Conservation (phyloP, 1,284 basidiomycete genomes). For the Meira miltonrushii region DNA sequence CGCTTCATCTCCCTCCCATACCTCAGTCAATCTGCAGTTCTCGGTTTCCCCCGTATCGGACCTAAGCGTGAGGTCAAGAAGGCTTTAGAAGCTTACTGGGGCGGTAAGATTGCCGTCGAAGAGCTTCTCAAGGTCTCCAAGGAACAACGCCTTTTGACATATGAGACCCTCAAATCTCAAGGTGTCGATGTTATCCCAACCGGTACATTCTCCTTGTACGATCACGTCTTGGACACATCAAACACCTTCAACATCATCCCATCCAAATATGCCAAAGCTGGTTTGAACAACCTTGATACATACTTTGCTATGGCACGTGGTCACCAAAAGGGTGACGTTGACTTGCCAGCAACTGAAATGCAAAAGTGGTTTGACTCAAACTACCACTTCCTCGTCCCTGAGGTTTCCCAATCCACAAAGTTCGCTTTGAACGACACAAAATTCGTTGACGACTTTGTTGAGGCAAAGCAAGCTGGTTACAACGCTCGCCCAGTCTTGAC, state of each 20-base stretch:
- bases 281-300: constrained; percentile 83
- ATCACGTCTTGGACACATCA: constrained; percentile 97
- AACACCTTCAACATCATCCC: constrained; percentile 95
- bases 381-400: constrained; percentile 99
- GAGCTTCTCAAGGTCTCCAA: constrained; percentile 84
- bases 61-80: constrained; percentile 97
- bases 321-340: constrained; percentile 82
- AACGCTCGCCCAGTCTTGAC: constrained; percentile 90
- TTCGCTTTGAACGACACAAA: constrained; percentile 95
- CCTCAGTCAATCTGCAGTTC: constrained; percentile 50
- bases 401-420: constrained; percentile 82
- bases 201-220: constrained; percentile 97
- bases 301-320: constrained; percentile 93
- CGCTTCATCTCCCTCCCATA: background rate
- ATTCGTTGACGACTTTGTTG: constrained; percentile 85
- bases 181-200: constrained; percentile 90
- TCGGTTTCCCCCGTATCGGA: constrained; percentile 97
- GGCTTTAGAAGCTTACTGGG: constrained; percentile 78
- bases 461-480: constrained; percentile 86
- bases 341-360: constrained; percentile 98
- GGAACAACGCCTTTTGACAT: constrained; percentile 82
- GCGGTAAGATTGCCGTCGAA: constrained; percentile 79
- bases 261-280: constrained; percentile 82
- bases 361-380: constrained; percentile 99
- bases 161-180: constrained; percentile 78